Base-by-base conservation (phyloP, 2,329 filamentous ascomycete genomes). In the Bipolaris cookei region DNA sequence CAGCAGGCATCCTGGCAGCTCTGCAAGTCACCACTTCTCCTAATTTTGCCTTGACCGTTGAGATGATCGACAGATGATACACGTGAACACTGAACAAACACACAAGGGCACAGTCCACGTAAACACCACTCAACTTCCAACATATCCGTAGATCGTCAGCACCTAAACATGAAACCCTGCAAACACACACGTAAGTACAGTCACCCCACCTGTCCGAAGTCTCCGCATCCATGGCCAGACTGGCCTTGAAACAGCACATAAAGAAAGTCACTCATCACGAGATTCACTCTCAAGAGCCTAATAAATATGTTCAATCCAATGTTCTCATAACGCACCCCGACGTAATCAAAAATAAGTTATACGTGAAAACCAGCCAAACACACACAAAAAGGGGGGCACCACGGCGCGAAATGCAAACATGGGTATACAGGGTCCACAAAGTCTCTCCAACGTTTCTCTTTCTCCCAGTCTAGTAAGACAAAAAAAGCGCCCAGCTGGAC, bases 391-490 rank as follows among this genome's bases (percentile, higher is more conserved):
- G 46, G 51, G 56, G 34, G 41, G 34, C 41, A 32, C 59, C 56
- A 46, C 48, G 45, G 42, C 34, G 45, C 54, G 46, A 67, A 56
- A 70, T 66, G 62, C 57, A 63, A 51, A 38, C 58, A 67, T 66
- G 72, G 73, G 72, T 76, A 75, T 76, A 75, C 69, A 74, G 70
- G 62, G 28, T 30, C 28, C 39, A 42, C 62, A 62, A 45, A 61
- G 54, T 54, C 66, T 62, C 63, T 63, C 56, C 59, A 30, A 30
- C 11, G 28, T 30, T 30, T 42, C 39, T 14, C 20, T 46, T 52
- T 67, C 64, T 53, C 58, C 63, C 54, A 49, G 43, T 54, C 48
- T 55, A 50, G 30, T 49, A 60, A 57, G 54, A 64, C 63, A 61
- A 41, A 59, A 41, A 43, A 30, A 30, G 28, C 28, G 28, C 28